These are phyloP conservation scores for Somion occarium DNA, from an alignment of 1,284 basidiomycete genomes.

Conservation along the genomic window DNA sequence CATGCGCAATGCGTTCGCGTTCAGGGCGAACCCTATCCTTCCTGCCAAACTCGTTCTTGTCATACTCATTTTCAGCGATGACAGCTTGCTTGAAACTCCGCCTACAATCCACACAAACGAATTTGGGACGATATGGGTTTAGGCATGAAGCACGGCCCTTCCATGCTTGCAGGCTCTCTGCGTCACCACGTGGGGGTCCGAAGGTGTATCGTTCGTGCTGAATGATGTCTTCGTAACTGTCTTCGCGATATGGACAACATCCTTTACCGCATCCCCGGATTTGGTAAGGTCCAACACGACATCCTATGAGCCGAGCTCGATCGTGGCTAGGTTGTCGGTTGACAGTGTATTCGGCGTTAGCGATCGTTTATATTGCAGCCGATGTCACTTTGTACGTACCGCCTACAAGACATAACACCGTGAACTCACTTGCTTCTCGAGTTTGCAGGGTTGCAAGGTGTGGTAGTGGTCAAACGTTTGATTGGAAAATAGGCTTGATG, in stretches of 20 bases:
- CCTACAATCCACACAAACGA: slow-evolving; percentile 10
- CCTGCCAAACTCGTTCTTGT: not conserved
- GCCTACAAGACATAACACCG: not conserved
- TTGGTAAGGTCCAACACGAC: slow-evolving; percentile 7
- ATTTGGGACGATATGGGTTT: slow-evolving; percentile 8
- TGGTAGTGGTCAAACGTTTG: too few species aligned
- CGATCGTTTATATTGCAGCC: not conserved
- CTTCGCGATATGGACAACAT: slow-evolving; percentile 9
- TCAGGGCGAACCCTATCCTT: slow-evolving; percentile 1
- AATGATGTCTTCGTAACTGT: not conserved
- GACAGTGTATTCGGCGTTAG: slow-evolving; percentile 1
- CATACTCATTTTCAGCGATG: slow-evolving; percentile 8
- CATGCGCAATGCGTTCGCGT: not conserved
- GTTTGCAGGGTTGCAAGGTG: too few species aligned
- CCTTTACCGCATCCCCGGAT: slow-evolving; percentile 7
- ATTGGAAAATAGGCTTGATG: too few species aligned
- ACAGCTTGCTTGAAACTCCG: slow-evolving; percentile 8
- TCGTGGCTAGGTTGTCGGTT: slow-evolving; percentile 1
- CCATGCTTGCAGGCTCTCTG: not conserved
- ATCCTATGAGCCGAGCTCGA: slow-evolving; percentile 8
- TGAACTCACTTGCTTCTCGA: too few species aligned
- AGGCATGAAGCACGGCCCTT: slow-evolving; percentile 1
- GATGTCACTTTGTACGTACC: not conserved
- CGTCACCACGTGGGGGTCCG: not conserved
- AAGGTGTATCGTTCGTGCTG: not conserved